Percentiles rank a stretch among this genome's conserved stretches.
phyloP scores from a whole-genome alignment of 176 grass and related monocot species.

The Eragrostis nindensis region DNA sequence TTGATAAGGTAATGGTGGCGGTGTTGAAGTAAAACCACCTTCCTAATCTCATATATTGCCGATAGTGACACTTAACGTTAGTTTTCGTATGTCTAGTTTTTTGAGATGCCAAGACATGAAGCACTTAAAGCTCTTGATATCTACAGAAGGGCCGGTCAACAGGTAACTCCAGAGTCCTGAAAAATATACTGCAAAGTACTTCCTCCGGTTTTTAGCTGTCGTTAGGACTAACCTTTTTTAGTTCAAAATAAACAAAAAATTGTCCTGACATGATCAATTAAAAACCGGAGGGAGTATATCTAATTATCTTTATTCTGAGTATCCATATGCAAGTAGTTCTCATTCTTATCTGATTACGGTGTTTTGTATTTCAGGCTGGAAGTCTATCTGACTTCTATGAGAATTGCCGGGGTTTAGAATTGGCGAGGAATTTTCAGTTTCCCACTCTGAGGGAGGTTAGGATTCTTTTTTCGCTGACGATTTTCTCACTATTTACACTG shows the following conservation, averaged over 20 bases:
- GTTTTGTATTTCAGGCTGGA: constrained; percentile 75
- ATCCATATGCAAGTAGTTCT: constrained; percentile 1
- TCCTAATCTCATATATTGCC: constrained; percentile 29
- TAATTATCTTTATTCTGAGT: not conserved
- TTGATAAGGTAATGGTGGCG: constrained; percentile 78
- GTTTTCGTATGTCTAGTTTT: constrained; percentile 74
- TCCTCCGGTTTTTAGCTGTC: no score
- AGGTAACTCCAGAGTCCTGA: constrained; percentile 52
- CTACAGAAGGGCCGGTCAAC: constrained; percentile 94
- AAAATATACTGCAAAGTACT: not conserved
- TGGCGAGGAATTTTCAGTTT: constrained; percentile 98
- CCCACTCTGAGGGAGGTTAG: constrained; percentile 95
- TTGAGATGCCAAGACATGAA: constrained; percentile 99
- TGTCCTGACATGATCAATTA: no score
- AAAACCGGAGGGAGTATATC: not conserved
- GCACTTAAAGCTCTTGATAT: constrained; percentile 95
- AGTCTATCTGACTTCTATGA: constrained; percentile 97
- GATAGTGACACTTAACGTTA: constrained; percentile 11
- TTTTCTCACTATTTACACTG: constrained; percentile 18
- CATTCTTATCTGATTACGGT: constrained; percentile 17
- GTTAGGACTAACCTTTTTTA: no score
- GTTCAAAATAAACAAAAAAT: no score
- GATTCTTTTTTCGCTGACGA: not conserved
- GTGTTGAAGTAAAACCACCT: constrained; percentile 21
- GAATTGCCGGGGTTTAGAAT: constrained; percentile 89